Evolutionary conservation across 495 filamentous ascomycete genomes (phyloP), one percentile per base, ranked within the genome.

Genomic region (Penicillium argentinense): DNA sequence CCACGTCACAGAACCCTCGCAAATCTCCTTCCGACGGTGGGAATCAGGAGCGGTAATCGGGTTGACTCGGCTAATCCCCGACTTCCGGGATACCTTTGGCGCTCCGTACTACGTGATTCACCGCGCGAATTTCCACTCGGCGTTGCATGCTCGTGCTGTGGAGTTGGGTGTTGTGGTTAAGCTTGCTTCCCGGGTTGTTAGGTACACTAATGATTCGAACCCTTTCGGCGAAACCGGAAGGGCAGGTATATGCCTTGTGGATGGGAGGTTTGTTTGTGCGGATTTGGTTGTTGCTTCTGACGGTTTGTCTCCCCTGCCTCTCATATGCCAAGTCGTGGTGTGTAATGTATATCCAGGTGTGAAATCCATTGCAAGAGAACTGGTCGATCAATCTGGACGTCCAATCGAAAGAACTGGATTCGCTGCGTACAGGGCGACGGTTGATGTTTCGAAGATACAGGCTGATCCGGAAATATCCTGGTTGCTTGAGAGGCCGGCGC

Each of bases 241-340:
- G n/a, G n/a, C n/a, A n/a, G n/a, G n/a, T 6, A 54, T 73, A 1
- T 45, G 12, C 3, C 41, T 69, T 6, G 51, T 34, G 5, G 38
- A 51, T 37, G 59, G 59, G 0, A 21, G 29, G 13, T 21, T 17
- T 14, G 28, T 26, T 5, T 26, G 18, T 0, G 67, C 56, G 9
- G 73, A 76, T 57, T 42, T 77, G 19, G 34, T 77, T n/a, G 50
- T 77, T 33, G 73, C 66, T 14, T 70, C 70, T 3, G 74, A 77
- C 54, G 74, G 73, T 66, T 49, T 33, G 41, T 39, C n/a, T 6
- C 3, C 26, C n/a, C 3, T 47, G 9, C 24, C 4, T 33, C 1
- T 30, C 25, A 12, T 5, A 5, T 12, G 25, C 25, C 12, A 28
- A 28, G 16, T 34, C 7, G 11, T 4, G 7, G 3, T 6, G 0